These are phyloP conservation scores for Meyerozyma athensensis DNA, from an alignment of 1,139 yeast species.

Conservation along the genomic window DNA sequence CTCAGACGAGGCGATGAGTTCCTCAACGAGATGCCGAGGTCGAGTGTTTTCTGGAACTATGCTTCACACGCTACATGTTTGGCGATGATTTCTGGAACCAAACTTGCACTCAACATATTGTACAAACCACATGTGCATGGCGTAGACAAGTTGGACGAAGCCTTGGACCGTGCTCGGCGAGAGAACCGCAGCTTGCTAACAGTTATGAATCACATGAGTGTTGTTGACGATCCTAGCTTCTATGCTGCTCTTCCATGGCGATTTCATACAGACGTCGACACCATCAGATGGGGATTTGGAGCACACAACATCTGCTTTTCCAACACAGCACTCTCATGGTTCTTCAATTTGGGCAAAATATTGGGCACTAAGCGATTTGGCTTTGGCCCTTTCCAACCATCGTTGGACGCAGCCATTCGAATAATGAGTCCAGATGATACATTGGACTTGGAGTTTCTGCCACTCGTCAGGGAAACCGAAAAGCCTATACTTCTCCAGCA, in stretches of 20 bases:
- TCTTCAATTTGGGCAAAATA: slow-evolving; percentile 85
- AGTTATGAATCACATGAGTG: slow-evolving; percentile 95
- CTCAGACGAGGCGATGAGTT: slow-evolving; percentile 72
- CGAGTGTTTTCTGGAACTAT: slow-evolving; percentile 55
- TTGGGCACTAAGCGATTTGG: slow-evolving; percentile 86
- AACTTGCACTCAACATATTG: slow-evolving; percentile 52
- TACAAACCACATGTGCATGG: slow-evolving; percentile 63
- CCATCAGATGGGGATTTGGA: slow-evolving; percentile 90
- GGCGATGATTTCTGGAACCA: slow-evolving; percentile 61
- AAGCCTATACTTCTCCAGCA: slow-evolving; percentile 33
- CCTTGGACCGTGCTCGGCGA: slow-evolving; percentile 52
- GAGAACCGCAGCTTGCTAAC: slow-evolving; percentile 78
- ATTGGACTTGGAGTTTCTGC: slow-evolving; percentile 46
- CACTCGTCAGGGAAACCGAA: slow-evolving; percentile 25
- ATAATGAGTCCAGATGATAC: slow-evolving; percentile 79
- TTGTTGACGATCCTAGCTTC: slow-evolving; percentile 86
- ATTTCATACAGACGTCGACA: slow-evolving; percentile 57
- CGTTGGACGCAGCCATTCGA: slow-evolving; percentile 84
- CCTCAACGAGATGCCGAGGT: slow-evolving; percentile 57
- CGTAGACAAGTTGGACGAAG: slow-evolving; percentile 58
- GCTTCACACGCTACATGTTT: slow-evolving; percentile 69
- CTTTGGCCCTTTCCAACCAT: slow-evolving; percentile 86
- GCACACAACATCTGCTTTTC: slow-evolving; percentile 89
- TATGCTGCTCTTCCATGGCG: slow-evolving; percentile 85
- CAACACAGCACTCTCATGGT: slow-evolving; percentile 46